Evolutionary conservation across 495 filamentous ascomycete genomes (phyloP).

Genomic region (Xylaria cubensis): DNA sequence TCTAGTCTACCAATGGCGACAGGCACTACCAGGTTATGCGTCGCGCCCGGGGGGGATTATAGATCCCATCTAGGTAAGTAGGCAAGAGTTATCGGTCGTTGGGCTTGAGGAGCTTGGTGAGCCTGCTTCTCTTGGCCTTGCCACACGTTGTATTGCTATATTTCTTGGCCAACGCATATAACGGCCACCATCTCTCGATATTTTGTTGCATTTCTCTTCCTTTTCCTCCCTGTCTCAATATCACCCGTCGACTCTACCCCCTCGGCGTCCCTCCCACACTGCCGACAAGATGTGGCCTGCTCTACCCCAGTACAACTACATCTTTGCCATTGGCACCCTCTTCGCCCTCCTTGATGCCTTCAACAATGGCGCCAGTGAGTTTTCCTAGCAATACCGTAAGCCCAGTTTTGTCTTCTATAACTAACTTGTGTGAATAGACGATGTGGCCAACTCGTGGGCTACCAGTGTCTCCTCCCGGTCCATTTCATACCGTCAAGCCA

Average conservation of each 20-base stretch:
- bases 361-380: conserved; percentile 71
- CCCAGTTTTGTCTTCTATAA: background rate
- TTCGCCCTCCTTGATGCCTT: conserved; percentile 71
- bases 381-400: background rate
- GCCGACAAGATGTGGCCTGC: conserved; percentile 37
- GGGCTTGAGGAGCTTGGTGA: background rate
- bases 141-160: background rate
- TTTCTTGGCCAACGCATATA: conserved; percentile 15
- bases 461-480: conserved; percentile 74
- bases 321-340: conserved; percentile 70
- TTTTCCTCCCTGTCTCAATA: conserved; percentile 15
- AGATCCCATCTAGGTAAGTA: background rate
- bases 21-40: background rate
- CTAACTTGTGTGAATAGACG: conserved; percentile 45
- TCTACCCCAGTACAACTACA: conserved; percentile 62
- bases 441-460: conserved; percentile 78
- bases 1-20: background rate
- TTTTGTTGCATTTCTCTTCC: background rate
- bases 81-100: background rate
- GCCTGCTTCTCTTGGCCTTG: conserved; percentile 9
- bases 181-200: background rate
- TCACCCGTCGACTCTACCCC: conserved; percentile 4
- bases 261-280: background rate
- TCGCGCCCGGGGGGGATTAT: background rate
- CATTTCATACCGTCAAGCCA: conserved; percentile 65